Conservation (phyloP, 495 filamentous ascomycete genomes). For the Aspergillus biplanus region DNA sequence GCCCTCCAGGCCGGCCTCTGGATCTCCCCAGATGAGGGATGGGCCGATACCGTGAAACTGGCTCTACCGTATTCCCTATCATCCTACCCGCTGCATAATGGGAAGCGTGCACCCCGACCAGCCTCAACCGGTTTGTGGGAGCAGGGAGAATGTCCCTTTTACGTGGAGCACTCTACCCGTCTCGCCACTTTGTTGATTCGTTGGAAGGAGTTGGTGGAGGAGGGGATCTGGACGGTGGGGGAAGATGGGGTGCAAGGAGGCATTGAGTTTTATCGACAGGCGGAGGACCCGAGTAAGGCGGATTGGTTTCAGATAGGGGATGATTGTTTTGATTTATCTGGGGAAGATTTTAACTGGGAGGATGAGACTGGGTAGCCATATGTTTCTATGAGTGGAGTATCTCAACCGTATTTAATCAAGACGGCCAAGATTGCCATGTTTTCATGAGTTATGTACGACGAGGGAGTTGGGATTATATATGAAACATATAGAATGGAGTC, state of each 20-base stretch:
- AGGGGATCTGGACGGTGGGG: conserved; percentile 9
- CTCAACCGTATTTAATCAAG: too few species aligned
- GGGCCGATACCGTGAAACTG: conserved; percentile 10
- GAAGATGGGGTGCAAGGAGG: conserved; percentile 8
- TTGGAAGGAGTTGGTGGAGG: conserved; percentile 4
- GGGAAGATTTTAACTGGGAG: neutral
- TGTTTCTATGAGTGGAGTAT: too few species aligned
- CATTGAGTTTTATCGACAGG: conserved; percentile 11
- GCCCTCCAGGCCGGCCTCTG: neutral
- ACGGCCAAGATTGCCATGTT: too few species aligned
- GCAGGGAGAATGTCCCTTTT: conserved; percentile 6
- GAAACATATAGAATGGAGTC: too few species aligned
- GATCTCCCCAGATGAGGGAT: conserved; percentile 10
- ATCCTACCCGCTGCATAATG: neutral
- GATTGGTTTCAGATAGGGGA: conserved; percentile 8
- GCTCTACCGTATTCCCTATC: neutral
- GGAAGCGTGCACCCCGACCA: neutral
- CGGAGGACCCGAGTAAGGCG: conserved; percentile 3
- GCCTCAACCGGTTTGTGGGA: neutral
- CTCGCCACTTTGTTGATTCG: neutral
- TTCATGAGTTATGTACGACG: too few species aligned
- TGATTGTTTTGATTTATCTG: conserved; percentile 9
- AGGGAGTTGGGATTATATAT: too few species aligned
- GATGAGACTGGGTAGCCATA: neutral
- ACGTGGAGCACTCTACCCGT: conserved; percentile 4